Evolutionary conservation across 805 yeast genomes (phyloP), one percentile per base, ranked within the genome.

Genomic region (Jamesozyma spencerorum): DNA sequence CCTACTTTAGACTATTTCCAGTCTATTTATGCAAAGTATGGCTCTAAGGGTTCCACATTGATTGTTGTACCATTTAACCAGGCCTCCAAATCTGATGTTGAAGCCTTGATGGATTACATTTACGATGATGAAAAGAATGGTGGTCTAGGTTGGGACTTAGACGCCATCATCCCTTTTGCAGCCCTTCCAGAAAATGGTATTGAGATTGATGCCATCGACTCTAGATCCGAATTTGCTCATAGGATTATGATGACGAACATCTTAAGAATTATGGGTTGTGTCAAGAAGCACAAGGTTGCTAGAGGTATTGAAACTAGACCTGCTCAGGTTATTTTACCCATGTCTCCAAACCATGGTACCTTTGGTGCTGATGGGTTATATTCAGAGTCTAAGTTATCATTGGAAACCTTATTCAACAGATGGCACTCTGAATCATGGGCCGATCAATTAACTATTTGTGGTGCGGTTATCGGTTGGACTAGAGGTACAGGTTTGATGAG

Each of bases 401-500:
- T 92, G 54, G 99, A 92, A 71, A 90, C 97, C 26, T 71, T 92
- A 61, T 87, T 92, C 78, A 90, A 90, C 81, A 85, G 97, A 76
- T 92, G 98, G 98, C 75, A 81, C 67, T 88, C 98, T 36, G 99
- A 92, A 73, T 83, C 87, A 45, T 92, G 99, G 99, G 80, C 82
- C 35, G 71, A 83, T 50, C 92, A 85, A 71, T 79, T 92, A 69
- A 92, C 97, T 44, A 72, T 92, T 46, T 88, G 97, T 67, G 99
- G 99, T 73, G 97, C 98, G 35, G 76, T 92, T 51, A 92, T 92
- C 65, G 99, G 99, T 63, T 92, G 99, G 99, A 92, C 99, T 49
- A 85, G 99, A 75, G 99, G 99, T 67, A 92, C 99, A 45, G 99
- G 99, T 60, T 79, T 92, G 61, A 92, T 92, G 99, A 75, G 87